Percentiles rank a stretch among this genome's conserved stretches.
phyloP scores from a whole-genome alignment of 2,329 filamentous ascomycete genomes.

The Aspergillus glaucus region DNA sequence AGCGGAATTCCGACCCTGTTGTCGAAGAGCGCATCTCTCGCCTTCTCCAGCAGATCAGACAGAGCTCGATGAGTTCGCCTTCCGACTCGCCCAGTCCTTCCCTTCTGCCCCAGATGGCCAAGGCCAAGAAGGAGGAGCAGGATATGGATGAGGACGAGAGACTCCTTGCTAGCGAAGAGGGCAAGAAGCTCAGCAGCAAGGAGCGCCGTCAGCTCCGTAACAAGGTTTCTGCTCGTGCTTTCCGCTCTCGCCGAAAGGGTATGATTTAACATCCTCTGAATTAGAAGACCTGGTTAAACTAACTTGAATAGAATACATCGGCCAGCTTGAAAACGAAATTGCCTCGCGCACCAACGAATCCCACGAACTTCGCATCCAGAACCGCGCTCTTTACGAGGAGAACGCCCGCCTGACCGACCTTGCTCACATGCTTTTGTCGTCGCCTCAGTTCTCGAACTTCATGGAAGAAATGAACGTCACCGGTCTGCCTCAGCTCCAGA shows the following conservation, averaged over 20 bases:
- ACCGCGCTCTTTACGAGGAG: slow-evolving; percentile 74
- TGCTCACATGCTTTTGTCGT: slow-evolving; percentile 74
- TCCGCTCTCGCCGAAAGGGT: slow-evolving; percentile 98
- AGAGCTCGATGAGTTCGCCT: slow-evolving; percentile 56
- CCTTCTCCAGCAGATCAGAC: slow-evolving; percentile 84
- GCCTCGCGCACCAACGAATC: slow-evolving; percentile 77
- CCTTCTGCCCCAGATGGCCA: slow-evolving; percentile 59
- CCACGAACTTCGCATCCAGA: slow-evolving; percentile 71
- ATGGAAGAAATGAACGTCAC: slow-evolving; percentile 64
- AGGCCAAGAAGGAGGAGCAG: slow-evolving; percentile 85
- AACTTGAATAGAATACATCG: slow-evolving; percentile 81
- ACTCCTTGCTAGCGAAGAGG: slow-evolving; percentile 89
- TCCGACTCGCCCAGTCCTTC: slow-evolving; percentile 39
- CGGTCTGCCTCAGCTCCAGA: slow-evolving; percentile 37
- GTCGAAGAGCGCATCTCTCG: slow-evolving; percentile 92
- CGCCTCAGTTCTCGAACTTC: slow-evolving; percentile 75
- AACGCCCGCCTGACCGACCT: slow-evolving; percentile 73
- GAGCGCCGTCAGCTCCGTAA: slow-evolving; percentile 95
- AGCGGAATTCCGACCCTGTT: slow-evolving; percentile 54
- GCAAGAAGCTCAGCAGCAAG: slow-evolving; percentile 98
- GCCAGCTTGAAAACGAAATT: slow-evolving; percentile 85
- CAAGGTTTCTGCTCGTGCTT: slow-evolving; percentile 96
- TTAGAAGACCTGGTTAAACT: slow-evolving; percentile 32
- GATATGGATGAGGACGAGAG: slow-evolving; percentile 99
- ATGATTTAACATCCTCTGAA: slow-evolving; percentile 30